phyloP scores from a whole-genome alignment of 257 asterid genomes.

The Solanum rostratum region DNA sequence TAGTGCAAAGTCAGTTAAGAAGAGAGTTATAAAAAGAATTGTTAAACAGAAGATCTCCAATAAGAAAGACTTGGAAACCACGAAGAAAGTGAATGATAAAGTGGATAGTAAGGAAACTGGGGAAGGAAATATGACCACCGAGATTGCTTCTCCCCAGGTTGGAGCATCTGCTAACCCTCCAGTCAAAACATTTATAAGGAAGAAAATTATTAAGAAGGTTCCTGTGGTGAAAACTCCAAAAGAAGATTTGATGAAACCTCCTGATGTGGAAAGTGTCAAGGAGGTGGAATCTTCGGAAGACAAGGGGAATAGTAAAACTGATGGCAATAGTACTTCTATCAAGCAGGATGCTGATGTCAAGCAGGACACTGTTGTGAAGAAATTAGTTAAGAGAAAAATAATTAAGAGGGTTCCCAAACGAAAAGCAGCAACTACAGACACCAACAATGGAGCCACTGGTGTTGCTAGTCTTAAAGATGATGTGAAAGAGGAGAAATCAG shows the following conservation, averaged over 20 bases:
- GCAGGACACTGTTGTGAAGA: slow-evolving; percentile 39
- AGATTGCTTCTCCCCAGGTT: slow-evolving; percentile 34
- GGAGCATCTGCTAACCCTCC: slow-evolving; percentile 30
- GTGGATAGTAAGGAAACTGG: slow-evolving; percentile 33
- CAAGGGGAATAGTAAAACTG: slow-evolving; percentile 22
- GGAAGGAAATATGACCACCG: slow-evolving; percentile 27
- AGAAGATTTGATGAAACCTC: slow-evolving; percentile 17
- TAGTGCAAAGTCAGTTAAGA: slow-evolving; percentile 52
- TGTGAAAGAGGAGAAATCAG: slow-evolving; percentile 11
- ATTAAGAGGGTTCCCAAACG: slow-evolving; percentile 60
- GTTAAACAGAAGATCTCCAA: slow-evolving; percentile 20
- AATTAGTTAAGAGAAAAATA: slow-evolving; percentile 58
- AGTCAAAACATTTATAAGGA: slow-evolving; percentile 52
- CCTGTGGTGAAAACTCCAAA: slow-evolving; percentile 19
- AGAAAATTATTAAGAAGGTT: slow-evolving; percentile 40
- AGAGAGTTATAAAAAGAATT: slow-evolving; percentile 58
- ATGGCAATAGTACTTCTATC: slow-evolving; percentile 17
- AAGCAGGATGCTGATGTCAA: slow-evolving; percentile 26
- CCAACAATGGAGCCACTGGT: slow-evolving; percentile 21
- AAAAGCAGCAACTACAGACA: slow-evolving; percentile 35
- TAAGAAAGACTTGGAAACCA: slow-evolving; percentile 11
- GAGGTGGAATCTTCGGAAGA: slow-evolving; percentile 30
- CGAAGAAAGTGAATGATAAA: background rate
- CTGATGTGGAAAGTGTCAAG: slow-evolving; percentile 28
- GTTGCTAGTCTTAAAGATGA: slow-evolving; percentile 15